Evolutionary conservation across 306 rosid genomes (phyloP), one percentile per base, ranked within the genome.

Genomic region (Pyrus betulifolia): DNA sequence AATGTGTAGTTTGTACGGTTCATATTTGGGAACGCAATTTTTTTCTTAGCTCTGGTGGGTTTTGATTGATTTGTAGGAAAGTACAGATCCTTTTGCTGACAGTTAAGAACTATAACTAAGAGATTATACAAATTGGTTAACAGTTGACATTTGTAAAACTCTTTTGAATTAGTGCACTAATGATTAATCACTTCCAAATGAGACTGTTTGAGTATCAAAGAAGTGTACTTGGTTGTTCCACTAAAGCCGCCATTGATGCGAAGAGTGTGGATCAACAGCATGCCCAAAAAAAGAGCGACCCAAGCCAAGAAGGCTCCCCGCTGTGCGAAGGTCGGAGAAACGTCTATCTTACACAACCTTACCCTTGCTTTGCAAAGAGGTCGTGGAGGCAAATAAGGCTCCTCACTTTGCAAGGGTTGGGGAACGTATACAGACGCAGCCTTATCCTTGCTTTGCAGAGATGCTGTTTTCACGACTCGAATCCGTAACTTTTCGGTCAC

Each of bases 31-130:
- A 28, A 8, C 27, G 17, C 40, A 18, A 49, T 1, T 59, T 12
- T 69, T 21, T 9, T 19, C 52, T 72, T 6, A 8, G 13, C 46
- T 55, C 55, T 27, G 49, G 18, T 59, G 59, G 80, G 51, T 73
- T 58, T 31, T 58, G 55, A 18, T 67, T 79, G 74, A 35, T 74
- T 78, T 64, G 18, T 22, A 23, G 4, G 30, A 60, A 78, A 78
- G 27, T 19, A 7, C 30, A 63, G 59, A 63, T 70, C 21, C 2
- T 49, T 49, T 72, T 72, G 67, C 58, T 71, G 44, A 71, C 30
- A 31, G 14, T n/a, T 58, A 9, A 58, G 40, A 23, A 23, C 68
- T 10, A 3, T 33, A 55, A n/a, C 27, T 19, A 35, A 18, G 54
- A 18, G 21, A 51, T 33, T 52, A 11, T 4, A 21, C 15, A 14